These are phyloP conservation scores for Anethum foeniculum DNA, from an alignment of 140 eudicot genomes.

Conservation along the genomic window DNA sequence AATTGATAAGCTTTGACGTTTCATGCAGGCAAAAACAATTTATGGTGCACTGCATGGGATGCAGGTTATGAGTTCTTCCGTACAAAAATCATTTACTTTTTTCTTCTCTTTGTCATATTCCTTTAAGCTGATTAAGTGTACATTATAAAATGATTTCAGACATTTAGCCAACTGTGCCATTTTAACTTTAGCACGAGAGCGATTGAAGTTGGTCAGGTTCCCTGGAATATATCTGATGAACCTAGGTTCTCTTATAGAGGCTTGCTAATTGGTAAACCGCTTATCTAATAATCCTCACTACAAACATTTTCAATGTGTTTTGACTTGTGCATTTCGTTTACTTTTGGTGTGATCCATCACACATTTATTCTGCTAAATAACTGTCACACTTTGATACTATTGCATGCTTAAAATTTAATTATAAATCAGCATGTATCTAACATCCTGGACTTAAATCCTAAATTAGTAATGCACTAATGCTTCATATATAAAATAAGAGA, in stretches of 20 bases:
- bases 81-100: neutral
- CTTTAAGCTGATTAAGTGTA: neutral
- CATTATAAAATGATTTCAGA: conserved; percentile 34
- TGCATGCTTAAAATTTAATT: neutral
- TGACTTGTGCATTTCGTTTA: neutral
- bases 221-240: conserved; percentile 64
- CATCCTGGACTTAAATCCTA: neutral
- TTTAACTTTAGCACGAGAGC: conserved; percentile 55
- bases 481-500: neutral
- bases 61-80: conserved; percentile 45
- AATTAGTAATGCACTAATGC: neutral
- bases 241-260: conserved; percentile 95
- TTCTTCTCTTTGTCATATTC: neutral
- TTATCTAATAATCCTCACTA: conserved; percentile 1
- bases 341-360: neutral
- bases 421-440: neutral
- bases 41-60: conserved; percentile 95
- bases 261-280: conserved; percentile 61
- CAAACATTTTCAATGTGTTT: neutral
- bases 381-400: neutral
- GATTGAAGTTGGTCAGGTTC: conserved; percentile 57
- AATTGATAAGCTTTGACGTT: conserved; percentile 8
- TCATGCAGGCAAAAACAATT: conserved; percentile 75
- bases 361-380: neutral
- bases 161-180: conserved; percentile 81